Evolutionary conservation across 148 eudicot genomes (phyloP).

Genomic region (Nyssa sinensis): DNA sequence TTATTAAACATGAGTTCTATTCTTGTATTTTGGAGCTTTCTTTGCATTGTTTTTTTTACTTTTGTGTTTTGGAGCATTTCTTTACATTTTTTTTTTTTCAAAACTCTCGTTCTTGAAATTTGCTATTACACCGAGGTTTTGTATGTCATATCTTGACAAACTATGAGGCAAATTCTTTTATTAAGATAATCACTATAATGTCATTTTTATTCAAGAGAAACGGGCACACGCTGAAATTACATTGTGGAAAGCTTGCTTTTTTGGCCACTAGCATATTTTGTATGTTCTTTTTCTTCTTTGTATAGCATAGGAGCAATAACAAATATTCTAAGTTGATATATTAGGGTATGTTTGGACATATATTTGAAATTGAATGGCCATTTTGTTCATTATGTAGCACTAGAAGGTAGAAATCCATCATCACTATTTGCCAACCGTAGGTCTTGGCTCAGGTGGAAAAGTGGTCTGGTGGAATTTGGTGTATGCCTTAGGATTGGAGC

Average conservation of each 20-base stretch:
- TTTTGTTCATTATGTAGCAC: neutral
- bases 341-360: neutral
- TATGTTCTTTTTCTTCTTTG: neutral
- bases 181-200: neutral
- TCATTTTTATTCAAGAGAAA: neutral
- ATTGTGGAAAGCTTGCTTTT: neutral
- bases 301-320: neutral
- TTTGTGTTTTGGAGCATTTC: neutral
- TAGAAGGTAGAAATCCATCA: conserved; percentile 1
- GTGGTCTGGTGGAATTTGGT: too few species aligned
- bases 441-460: too few species aligned
- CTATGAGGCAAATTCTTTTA: neutral
- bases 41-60: neutral
- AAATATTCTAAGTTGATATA: neutral
- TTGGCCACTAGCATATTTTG: neutral
- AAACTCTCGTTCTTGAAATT: too few species aligned
- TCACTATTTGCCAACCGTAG: too few species aligned
- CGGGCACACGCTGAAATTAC: neutral
- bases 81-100: neutral
- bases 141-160: neutral
- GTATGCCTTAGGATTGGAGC: too few species aligned
- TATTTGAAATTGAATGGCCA: neutral
- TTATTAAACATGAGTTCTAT: conserved; percentile 1
- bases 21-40: neutral
- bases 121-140: neutral